These are phyloP conservation scores for Wallemia mellicola DNA, from an alignment of 1,284 basidiomycete genomes.

Conservation along the genomic window DNA sequence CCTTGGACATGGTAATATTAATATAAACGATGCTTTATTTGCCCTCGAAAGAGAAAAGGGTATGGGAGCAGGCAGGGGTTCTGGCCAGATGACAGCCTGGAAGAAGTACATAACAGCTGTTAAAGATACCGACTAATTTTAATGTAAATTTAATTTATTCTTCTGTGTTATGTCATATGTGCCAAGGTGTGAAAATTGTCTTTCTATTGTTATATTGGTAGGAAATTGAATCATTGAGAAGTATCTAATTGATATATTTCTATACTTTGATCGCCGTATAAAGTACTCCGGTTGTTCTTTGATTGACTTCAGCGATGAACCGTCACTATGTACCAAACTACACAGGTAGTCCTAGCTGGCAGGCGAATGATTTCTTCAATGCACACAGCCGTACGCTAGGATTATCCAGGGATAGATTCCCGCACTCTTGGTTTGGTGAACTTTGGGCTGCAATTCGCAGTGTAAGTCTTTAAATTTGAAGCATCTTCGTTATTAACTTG, in stretches of 20 bases:
- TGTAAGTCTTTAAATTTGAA: background rate
- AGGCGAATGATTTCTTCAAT: slow-evolving; percentile 1
- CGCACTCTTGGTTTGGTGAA: background rate
- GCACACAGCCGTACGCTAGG: background rate
- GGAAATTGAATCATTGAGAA: background rate
- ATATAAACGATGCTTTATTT: slow-evolving; percentile 9
- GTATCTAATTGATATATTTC: no score
- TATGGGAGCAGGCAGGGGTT: slow-evolving; percentile 9
- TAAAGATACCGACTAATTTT: background rate
- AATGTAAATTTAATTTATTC: background rate
- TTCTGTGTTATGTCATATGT: background rate
- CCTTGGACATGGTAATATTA: slow-evolving; percentile 4
- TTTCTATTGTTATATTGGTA: no score
- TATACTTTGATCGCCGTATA: no score
- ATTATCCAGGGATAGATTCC: background rate
- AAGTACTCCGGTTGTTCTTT: no score
- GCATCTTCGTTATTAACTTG: no score
- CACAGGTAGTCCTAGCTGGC: background rate
- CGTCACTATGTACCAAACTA: background rate
- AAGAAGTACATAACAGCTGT: slow-evolving; percentile 4
- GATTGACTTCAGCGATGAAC: no score
- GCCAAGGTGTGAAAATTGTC: no score
- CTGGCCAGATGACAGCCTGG: slow-evolving; percentile 7
- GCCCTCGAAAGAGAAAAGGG: slow-evolving; percentile 12
- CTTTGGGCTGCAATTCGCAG: background rate